Percentiles rank a stretch among this genome's conserved stretches.
These are phyloP conservation scores for Metschnikowia proteae DNA, from an alignment of 805 yeast genomes.

Conservation along the genomic window DNA sequence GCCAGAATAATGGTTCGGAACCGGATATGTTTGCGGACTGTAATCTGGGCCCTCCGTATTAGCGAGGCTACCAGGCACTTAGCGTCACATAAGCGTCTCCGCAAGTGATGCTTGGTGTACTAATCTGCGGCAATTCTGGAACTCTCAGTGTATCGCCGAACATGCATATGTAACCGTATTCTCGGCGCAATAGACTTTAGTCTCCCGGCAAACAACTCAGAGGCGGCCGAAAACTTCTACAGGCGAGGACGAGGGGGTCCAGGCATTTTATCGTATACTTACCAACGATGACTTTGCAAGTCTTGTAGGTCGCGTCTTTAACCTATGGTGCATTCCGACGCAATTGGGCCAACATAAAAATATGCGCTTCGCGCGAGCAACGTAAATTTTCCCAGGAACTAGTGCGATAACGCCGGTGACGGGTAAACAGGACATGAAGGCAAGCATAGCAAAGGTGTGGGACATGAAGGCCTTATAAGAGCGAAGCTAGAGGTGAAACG, in stretches of 20 bases:
- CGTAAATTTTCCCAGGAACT: conserved; percentile 5
- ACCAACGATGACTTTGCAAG: neutral
- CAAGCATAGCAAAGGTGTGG: neutral
- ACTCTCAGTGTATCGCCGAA: conserved; percentile 1
- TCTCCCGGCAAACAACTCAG: neutral
- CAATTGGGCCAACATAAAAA: conserved; percentile 4
- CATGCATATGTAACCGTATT: neutral
- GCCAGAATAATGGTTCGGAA: neutral
- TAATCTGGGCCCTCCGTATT: neutral
- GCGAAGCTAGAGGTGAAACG: too few relatives aligned
- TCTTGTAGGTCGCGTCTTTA: neutral
- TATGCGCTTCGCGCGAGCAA: conserved; percentile 4
- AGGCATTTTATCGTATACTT: neutral
- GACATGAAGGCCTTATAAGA: neutral
- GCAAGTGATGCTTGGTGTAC: neutral
- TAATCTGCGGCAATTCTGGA: conserved; percentile 2
- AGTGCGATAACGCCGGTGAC: conserved; percentile 2
- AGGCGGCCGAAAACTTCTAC: too few relatives aligned
- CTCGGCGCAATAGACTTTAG: neutral
- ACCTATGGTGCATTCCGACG: neutral
- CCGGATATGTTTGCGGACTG: neutral
- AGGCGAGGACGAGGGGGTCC: too few relatives aligned
- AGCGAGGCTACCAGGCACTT: conserved; percentile 5
- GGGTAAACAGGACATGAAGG: neutral
- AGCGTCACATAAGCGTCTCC: conserved; percentile 2